A percentile compares a stretch with the other conserved stretches of the same genome.
phyloP scores from a whole-genome alignment of 176 grass and related monocot species.

The Paspalum vaginatum region DNA sequence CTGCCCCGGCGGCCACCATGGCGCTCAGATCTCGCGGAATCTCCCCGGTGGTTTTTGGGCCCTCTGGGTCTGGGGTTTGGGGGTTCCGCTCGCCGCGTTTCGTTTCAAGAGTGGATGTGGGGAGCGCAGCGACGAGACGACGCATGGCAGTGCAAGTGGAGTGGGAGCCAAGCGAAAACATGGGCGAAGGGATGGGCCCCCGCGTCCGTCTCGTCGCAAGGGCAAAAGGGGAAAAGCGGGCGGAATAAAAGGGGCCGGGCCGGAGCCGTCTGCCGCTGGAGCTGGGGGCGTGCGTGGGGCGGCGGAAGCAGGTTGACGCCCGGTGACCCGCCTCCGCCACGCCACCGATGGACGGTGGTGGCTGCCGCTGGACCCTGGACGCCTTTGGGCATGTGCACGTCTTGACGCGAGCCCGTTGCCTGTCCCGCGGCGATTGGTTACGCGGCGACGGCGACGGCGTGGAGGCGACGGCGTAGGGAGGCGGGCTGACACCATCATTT shows the following conservation, averaged over 20 bases:
- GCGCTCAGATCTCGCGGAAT: constrained; percentile 57
- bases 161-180: constrained; percentile 34
- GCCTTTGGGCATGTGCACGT: not conserved
- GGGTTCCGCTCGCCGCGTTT: constrained; percentile 9
- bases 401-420: not conserved
- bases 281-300: not conserved
- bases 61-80: constrained; percentile 24
- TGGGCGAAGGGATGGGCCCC: constrained; percentile 13
- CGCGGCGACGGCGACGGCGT: constrained; percentile 2
- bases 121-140: not conserved
- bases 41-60: constrained; percentile 23
- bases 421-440: constrained; percentile 15
- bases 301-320: constrained; percentile 1
- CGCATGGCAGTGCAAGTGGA: constrained; percentile 31
- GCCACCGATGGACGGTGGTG: too few relatives aligned
- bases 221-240: constrained; percentile 52
- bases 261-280: constrained; percentile 16
- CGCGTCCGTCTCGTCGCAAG: constrained; percentile 2
- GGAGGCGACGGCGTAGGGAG: constrained; percentile 27
- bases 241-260: constrained; percentile 41
- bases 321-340: not conserved
- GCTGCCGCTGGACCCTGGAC: not conserved
- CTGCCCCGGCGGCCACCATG: constrained; percentile 72
- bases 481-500: constrained; percentile 49
- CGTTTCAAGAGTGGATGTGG: constrained; percentile 29